Evolutionary conservation across 768 basidiomycete genomes (phyloP).

Genomic region (Tremella mesenterica): DNA sequence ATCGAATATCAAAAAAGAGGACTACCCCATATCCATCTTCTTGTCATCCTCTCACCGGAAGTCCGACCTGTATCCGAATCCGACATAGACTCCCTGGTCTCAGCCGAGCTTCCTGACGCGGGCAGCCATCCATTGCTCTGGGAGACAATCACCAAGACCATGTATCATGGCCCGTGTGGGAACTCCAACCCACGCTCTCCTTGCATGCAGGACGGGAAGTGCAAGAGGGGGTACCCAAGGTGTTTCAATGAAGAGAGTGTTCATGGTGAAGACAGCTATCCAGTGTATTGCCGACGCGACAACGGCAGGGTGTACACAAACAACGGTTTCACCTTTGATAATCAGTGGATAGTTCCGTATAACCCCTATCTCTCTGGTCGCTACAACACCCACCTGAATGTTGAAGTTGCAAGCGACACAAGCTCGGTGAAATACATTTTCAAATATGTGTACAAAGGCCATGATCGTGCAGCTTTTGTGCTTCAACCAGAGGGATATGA

Average conservation of each 20-base stretch:
- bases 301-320: slow-evolving; percentile 42
- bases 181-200: slow-evolving; percentile 38
- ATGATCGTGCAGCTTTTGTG: slow-evolving; percentile 47
- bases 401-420: slow-evolving; percentile 48
- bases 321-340: slow-evolving; percentile 36
- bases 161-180: slow-evolving; percentile 53
- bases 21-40: slow-evolving; percentile 53
- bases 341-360: slow-evolving; percentile 49
- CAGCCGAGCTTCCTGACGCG: background rate
- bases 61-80: background rate
- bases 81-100: background rate
- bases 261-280: slow-evolving; percentile 48
- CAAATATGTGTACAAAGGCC: slow-evolving; percentile 53
- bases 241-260: slow-evolving; percentile 43
- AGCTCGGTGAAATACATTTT: slow-evolving; percentile 49
- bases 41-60: slow-evolving; percentile 46
- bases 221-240: slow-evolving; percentile 51
- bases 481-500: slow-evolving; percentile 12
- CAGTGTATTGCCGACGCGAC: slow-evolving; percentile 44
- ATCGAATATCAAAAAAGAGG: slow-evolving; percentile 57
- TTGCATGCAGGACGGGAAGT: slow-evolving; percentile 49
- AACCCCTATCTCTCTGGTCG: slow-evolving; percentile 42
- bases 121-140: slow-evolving; percentile 46
- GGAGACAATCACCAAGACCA: slow-evolving; percentile 46
- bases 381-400: slow-evolving; percentile 52